Evolutionary conservation across 352 stramenopile species (phyloP).

Genomic region (Pythium rhizo-oryzae): DNA sequence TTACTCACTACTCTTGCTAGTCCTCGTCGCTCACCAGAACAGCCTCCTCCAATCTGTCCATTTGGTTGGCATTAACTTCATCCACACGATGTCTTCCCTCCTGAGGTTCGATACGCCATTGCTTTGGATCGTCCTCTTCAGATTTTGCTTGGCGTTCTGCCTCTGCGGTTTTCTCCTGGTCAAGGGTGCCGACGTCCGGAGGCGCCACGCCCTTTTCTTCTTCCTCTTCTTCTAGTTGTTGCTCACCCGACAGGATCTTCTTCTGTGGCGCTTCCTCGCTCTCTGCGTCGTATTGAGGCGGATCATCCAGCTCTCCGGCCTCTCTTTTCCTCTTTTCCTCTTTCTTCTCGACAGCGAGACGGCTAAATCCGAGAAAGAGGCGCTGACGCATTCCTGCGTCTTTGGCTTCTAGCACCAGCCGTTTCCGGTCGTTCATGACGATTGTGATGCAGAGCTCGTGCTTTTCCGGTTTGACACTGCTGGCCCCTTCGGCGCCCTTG

Average conservation of each 20-base stretch:
- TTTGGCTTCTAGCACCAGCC: slow-evolving; percentile 54
- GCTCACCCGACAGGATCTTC: background rate
- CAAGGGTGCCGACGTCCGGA: background rate
- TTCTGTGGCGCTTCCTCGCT: background rate
- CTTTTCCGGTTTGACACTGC: slow-evolving; percentile 26
- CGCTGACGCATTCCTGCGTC: slow-evolving; percentile 47
- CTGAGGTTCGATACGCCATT: slow-evolving; percentile 15
- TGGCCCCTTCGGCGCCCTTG: slow-evolving; percentile 40
- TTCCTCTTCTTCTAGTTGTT: slow-evolving; percentile 3
- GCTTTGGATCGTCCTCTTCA: slow-evolving; percentile 19
- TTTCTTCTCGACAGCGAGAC: slow-evolving; percentile 47
- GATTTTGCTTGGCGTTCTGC: slow-evolving; percentile 8
- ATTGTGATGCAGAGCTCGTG: slow-evolving; percentile 52
- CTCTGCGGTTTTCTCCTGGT: background rate
- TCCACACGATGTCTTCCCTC: background rate
- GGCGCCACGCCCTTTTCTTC: background rate
- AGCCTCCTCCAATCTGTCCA: background rate
- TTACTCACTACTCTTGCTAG: background rate
- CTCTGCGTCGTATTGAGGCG: background rate
- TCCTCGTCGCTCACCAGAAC: background rate
- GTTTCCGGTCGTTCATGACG: slow-evolving; percentile 46
- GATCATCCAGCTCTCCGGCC: slow-evolving; percentile 1
- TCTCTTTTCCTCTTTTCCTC: slow-evolving; percentile 36
- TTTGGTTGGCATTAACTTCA: background rate
- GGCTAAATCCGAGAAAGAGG: slow-evolving; percentile 54